Evolutionary conservation across 768 basidiomycete genomes (phyloP).

Genomic region (Russula foetens): DNA sequence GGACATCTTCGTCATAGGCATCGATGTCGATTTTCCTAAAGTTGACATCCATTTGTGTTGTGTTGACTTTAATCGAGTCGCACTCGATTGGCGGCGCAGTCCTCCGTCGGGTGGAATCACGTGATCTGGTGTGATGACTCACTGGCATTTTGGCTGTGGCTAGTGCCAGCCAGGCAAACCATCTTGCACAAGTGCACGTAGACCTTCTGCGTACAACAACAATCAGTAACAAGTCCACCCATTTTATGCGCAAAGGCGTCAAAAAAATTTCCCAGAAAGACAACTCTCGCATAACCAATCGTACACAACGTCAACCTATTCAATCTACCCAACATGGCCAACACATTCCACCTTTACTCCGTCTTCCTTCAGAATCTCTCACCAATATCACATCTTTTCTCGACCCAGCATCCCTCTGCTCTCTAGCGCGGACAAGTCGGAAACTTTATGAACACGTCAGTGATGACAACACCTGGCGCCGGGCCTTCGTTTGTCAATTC

Average conservation of each 20-base stretch:
- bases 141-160: too few relatives aligned
- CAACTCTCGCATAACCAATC: constrained; percentile 26
- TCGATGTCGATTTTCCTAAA: constrained; percentile 96
- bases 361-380: constrained; percentile 65
- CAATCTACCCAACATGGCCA: constrained; percentile 29
- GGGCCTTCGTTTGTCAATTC: constrained; percentile 63
- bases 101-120: neutral
- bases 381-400: constrained; percentile 70
- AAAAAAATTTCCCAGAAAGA: constrained; percentile 35
- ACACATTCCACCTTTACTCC: constrained; percentile 7
- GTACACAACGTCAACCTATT: constrained; percentile 24
- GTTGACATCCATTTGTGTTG: constrained; percentile 39
- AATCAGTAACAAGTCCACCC: constrained; percentile 1
- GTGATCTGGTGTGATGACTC: neutral
- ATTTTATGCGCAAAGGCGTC: constrained; percentile 66
- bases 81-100: neutral
- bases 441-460: constrained; percentile 56
- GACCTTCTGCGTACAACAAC: constrained; percentile 1
- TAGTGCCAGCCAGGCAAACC: too few relatives aligned
- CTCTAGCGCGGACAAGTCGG: constrained; percentile 46
- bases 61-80: too few relatives aligned
- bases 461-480: constrained; percentile 73
- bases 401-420: constrained; percentile 50
- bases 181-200: constrained; percentile 1
- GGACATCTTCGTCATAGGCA: constrained; percentile 82